Base-by-base conservation (phyloP, 2,329 filamentous ascomycete species). In the Talaromyces sp. region DNA sequence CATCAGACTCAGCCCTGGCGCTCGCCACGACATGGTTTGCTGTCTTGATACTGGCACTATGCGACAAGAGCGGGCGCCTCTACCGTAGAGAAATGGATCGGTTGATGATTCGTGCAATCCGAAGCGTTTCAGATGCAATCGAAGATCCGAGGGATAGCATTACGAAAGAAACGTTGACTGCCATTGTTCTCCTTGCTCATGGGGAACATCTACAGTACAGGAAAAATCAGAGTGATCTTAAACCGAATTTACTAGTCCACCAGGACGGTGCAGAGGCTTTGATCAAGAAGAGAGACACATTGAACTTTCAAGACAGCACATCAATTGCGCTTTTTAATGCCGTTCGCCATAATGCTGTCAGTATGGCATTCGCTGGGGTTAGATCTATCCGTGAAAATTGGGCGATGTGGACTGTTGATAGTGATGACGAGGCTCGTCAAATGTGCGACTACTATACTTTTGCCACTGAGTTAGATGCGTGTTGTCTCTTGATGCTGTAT, bases 401-500 rank as follows among this genome's bases (percentile, higher is more conserved):
- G 61, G 61, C 63, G 45, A 54, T 66, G 39, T 66, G 64, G 64
- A 5, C 39, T 45, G 7, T 25, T 3, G 10, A 37, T 22, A 37
- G 10, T 37, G 47, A 66, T 54, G 35, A 56, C 7, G 3, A 35
- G 15, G 31, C 54, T 11, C 37, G 61, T 37, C 61, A 49, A 8
- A n/a, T 66, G 25, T 66, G 64, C 39, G 61, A 64, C 60, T 66
- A 27, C 33, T 66, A 66, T 43, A 64, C 64, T 13, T 49, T 62
- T 25, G 64, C 64, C 1, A 64, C 64, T 27, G 61, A 66, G 6
- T 47, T 64, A 17, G 64, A 66, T 54, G 64, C 61, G 3, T 66
- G 61, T 45, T 57, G 54, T 7, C 15, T 60, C 17, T 52, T 22
- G 13, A 63, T 66, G 19, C 3, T 66, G 15, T 54, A 10, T 19